Evolutionary conservation across 306 rosid genomes (phyloP).

Genomic region (Quercus ilex): DNA sequence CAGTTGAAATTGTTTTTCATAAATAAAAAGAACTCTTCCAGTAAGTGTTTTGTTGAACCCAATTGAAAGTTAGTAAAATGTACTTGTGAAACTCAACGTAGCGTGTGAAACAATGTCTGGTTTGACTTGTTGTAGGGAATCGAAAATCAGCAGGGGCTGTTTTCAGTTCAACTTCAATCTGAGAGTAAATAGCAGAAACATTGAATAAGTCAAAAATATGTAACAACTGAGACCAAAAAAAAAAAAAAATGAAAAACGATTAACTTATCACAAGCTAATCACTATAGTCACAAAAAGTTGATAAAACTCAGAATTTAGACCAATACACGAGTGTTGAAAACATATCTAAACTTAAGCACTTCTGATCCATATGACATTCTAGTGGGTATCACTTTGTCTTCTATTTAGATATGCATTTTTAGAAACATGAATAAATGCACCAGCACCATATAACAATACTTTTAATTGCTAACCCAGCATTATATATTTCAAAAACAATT

Average conservation of each 20-base stretch:
- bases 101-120: constrained; percentile 89
- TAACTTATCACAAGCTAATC: constrained; percentile 1
- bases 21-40: constrained; percentile 2
- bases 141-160: constrained; percentile 96
- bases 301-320: background rate
- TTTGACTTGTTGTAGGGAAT: constrained; percentile 93
- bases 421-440: no score
- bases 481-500: background rate
- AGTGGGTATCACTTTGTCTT: no score
- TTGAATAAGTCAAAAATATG: background rate
- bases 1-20: constrained; percentile 18
- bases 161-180: constrained; percentile 85
- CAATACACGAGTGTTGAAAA: background rate
- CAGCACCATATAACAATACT: background rate
- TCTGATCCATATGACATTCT: background rate
- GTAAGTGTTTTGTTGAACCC: constrained; percentile 3
- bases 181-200: constrained; percentile 26
- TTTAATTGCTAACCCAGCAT: background rate
- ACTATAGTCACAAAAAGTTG: background rate
- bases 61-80: constrained; percentile 20
- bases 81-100: constrained; percentile 92
- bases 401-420: no score
- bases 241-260: constrained; percentile 3
- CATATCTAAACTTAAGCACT: background rate
- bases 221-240: background rate